phyloP scores from a whole-genome alignment of 768 basidiomycete genomes.

The Trametes cinnabarina region DNA sequence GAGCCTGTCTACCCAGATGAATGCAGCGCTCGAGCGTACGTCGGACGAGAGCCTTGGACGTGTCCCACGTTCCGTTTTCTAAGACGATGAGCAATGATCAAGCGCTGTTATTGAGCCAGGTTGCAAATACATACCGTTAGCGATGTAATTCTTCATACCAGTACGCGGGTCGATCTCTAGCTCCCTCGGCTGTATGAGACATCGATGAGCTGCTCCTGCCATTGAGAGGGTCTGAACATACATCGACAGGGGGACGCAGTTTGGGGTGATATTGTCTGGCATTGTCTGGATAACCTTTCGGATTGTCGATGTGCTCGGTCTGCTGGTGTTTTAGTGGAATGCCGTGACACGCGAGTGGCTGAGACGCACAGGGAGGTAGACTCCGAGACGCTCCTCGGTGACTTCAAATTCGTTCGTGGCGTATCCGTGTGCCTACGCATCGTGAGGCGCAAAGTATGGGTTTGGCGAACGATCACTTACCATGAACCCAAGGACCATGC shows the following conservation, averaged over 20 bases:
- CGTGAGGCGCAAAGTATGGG: background rate
- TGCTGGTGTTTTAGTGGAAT: conserved; percentile 23
- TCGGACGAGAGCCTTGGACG: conserved; percentile 75
- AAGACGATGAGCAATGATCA: background rate
- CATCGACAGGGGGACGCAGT: conserved; percentile 81
- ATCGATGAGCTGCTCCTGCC: conserved; percentile 74
- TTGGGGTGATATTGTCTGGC: conserved; percentile 72
- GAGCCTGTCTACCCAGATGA: conserved; percentile 65
- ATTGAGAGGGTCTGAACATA: conserved; percentile 25
- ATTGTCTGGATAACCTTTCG: conserved; percentile 88
- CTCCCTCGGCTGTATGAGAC: conserved; percentile 58
- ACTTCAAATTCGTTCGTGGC: conserved; percentile 86
- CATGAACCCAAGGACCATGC: conserved; percentile 90
- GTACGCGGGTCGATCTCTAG: conserved; percentile 80
- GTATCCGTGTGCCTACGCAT: conserved; percentile 66
- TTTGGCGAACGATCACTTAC: conserved; percentile 38
- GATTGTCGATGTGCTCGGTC: conserved; percentile 91
- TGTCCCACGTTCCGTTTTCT: conserved; percentile 84
- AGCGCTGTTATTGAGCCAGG: too few relatives aligned
- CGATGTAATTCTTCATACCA: conserved; percentile 96
- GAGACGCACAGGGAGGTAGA: conserved; percentile 71
- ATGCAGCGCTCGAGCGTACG: conserved; percentile 77
- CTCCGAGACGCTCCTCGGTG: conserved; percentile 75
- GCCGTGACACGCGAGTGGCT: background rate
- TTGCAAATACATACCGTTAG: conserved; percentile 51